Conservation (phyloP, 495 filamentous ascomycete species). For the Apiosordaria backusii region DNA sequence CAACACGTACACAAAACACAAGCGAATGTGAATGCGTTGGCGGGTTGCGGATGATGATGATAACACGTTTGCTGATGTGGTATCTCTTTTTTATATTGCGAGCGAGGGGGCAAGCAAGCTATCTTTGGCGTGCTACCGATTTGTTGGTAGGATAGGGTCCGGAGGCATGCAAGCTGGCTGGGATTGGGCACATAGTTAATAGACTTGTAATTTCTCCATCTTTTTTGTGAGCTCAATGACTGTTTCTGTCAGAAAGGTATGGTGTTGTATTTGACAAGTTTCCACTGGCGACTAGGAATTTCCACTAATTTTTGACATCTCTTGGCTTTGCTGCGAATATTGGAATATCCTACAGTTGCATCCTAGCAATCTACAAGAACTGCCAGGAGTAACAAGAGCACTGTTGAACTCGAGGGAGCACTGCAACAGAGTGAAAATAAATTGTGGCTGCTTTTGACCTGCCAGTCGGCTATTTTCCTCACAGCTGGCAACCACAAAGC, state of each 20-base stretch:
- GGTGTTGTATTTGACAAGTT: not conserved
- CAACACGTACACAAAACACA: not conserved
- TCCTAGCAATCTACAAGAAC: not conserved
- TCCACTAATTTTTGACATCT: not conserved
- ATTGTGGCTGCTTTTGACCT: not conserved
- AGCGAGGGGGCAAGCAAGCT: not conserved
- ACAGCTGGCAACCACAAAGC: not conserved
- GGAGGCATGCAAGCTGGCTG: not conserved
- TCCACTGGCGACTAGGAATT: not conserved
- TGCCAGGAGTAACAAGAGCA: not conserved
- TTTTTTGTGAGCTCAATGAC: not conserved
- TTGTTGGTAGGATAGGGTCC: conserved; percentile 9
- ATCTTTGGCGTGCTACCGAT: not conserved
- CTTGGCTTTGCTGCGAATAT: not conserved
- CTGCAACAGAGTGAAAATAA: not conserved
- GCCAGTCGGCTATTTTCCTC: not conserved
- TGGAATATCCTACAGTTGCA: not conserved
- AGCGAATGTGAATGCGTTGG: conserved; percentile 1
- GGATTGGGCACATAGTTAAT: conserved; percentile 22
- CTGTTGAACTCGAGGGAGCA: not conserved
- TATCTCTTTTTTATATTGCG: not conserved
- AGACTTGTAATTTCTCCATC: conserved; percentile 26
- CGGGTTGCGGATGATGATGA: not conserved
- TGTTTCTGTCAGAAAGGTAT: too few species aligned
- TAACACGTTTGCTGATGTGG: not conserved